phyloP scores from a whole-genome alignment of 371 early-diverging fungal species.

The Mucor mucedo region DNA sequence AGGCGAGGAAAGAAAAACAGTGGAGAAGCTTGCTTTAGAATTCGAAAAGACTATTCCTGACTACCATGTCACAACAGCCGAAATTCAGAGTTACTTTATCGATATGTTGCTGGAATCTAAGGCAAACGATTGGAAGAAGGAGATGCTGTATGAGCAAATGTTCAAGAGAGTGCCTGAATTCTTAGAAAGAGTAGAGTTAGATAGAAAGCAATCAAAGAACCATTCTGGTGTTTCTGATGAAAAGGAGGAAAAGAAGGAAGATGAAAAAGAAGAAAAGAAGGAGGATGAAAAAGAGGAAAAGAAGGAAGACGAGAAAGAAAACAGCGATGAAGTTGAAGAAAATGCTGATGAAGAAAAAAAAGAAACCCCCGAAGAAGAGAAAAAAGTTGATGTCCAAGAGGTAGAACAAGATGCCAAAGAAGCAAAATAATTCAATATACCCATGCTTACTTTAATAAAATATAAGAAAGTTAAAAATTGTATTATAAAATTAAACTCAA shows the following conservation, averaged over 20 bases:
- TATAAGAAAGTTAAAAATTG: too few species aligned
- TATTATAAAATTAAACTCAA: too few species aligned
- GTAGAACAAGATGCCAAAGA: too few species aligned
- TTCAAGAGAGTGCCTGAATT: conserved; percentile 29
- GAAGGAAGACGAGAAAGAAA: too few species aligned
- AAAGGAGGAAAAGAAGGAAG: background rate
- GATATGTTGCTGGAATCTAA: conserved; percentile 31
- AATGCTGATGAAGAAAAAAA: background rate
- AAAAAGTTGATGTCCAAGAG: background rate
- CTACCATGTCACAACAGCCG: conserved; percentile 53
- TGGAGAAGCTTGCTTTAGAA: conserved; percentile 1
- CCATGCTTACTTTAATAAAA: too few species aligned
- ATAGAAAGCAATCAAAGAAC: conserved; percentile 38
- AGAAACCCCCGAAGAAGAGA: too few species aligned
- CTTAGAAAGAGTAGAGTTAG: conserved; percentile 26
- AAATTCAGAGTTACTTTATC: conserved; percentile 49
- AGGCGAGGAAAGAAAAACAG: conserved; percentile 13
- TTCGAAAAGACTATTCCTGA: conserved; percentile 36
- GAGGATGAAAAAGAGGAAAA: background rate
- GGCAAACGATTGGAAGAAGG: conserved; percentile 12
- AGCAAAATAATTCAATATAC: too few species aligned
- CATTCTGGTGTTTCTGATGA: conserved; percentile 1
- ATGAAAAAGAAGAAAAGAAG: background rate
- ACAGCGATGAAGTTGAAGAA: background rate
- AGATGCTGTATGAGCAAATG: conserved; percentile 14